These are phyloP conservation scores for Pseudogymnoascus sp. DNA, from an alignment of 2,329 filamentous ascomycete genomes.

Conservation along the genomic window DNA sequence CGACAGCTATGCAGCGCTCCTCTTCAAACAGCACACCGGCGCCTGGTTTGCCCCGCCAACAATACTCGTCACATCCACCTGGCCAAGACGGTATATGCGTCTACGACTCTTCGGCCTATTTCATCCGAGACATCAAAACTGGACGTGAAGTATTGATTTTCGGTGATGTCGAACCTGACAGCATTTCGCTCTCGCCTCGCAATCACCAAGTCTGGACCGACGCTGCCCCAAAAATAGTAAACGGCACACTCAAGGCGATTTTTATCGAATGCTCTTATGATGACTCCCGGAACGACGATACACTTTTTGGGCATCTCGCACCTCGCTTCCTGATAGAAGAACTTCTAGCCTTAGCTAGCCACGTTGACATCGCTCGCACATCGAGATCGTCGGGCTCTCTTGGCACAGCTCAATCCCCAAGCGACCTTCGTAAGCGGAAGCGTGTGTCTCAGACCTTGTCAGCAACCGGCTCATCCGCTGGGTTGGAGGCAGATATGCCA, in stretches of 20 bases:
- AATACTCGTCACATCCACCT: not conserved
- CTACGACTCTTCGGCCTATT: conserved; percentile 86
- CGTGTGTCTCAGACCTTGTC: conserved; percentile 29
- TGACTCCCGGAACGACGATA: conserved; percentile 66
- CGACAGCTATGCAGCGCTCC: not conserved
- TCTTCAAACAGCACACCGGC: not conserved
- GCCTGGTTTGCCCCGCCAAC: not conserved
- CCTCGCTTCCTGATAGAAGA: conserved; percentile 77
- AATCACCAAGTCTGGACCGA: conserved; percentile 81
- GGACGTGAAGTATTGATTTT: conserved; percentile 82
- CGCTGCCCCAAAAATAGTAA: conserved; percentile 74
- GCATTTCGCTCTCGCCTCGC: conserved; percentile 69
- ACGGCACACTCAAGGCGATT: conserved; percentile 65
- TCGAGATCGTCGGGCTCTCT: conserved; percentile 6
- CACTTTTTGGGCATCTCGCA: conserved; percentile 81
- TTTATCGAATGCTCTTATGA: conserved; percentile 97
- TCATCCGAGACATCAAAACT: conserved; percentile 68
- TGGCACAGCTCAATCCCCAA: not conserved
- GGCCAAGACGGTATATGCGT: conserved; percentile 50
- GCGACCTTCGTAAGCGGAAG: conserved; percentile 49
- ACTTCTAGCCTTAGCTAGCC: conserved; percentile 56
- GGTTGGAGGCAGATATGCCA: conserved; percentile 15
- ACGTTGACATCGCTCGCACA: conserved; percentile 14
- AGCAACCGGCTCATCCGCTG: conserved; percentile 16
- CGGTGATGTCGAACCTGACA: conserved; percentile 91